These are phyloP conservation scores for Huntiella bhutanensis DNA, from an alignment of 2,329 filamentous ascomycete species.

Conservation along the genomic window DNA sequence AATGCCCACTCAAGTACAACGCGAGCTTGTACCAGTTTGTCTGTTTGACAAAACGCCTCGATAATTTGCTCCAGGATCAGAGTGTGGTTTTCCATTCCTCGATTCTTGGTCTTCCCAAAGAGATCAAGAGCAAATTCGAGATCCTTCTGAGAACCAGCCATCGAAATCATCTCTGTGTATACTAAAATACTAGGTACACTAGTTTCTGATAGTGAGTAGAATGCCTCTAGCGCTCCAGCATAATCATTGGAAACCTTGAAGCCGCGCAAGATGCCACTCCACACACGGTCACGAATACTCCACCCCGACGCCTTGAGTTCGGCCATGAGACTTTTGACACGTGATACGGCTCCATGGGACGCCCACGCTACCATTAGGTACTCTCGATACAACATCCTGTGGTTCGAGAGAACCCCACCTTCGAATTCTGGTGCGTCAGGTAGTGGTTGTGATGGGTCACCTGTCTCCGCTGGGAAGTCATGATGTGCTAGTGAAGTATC, in stretches of 20 bases:
- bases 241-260: slow-evolving; percentile 48
- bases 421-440: too few relatives aligned
- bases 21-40: slow-evolving; percentile 20
- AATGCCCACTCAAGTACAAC: slow-evolving; percentile 30
- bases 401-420: not conserved
- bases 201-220: slow-evolving; percentile 36
- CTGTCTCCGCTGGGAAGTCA: too few relatives aligned
- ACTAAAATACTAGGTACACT: slow-evolving; percentile 41
- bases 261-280: slow-evolving; percentile 62
- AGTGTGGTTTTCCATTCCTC: slow-evolving; percentile 29
- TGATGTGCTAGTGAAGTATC: too few relatives aligned
- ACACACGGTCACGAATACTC: slow-evolving; percentile 39
- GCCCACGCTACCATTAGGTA: slow-evolving; percentile 7
- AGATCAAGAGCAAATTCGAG: slow-evolving; percentile 47
- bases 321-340: slow-evolving; percentile 6
- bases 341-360: slow-evolving; percentile 7
- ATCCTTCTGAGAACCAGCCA: slow-evolving; percentile 55
- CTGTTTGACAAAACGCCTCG: slow-evolving; percentile 28
- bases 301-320: slow-evolving; percentile 4
- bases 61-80: slow-evolving; percentile 15
- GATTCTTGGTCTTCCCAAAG: slow-evolving; percentile 40
- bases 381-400: slow-evolving; percentile 4
- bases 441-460: too few relatives aligned
- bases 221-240: slow-evolving; percentile 42
- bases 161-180: slow-evolving; percentile 54